Percentiles rank a stretch among this genome's conserved stretches.
Conservation (phyloP, 768 basidiomycete genomes). For the Sarcomyxa edulis region DNA sequence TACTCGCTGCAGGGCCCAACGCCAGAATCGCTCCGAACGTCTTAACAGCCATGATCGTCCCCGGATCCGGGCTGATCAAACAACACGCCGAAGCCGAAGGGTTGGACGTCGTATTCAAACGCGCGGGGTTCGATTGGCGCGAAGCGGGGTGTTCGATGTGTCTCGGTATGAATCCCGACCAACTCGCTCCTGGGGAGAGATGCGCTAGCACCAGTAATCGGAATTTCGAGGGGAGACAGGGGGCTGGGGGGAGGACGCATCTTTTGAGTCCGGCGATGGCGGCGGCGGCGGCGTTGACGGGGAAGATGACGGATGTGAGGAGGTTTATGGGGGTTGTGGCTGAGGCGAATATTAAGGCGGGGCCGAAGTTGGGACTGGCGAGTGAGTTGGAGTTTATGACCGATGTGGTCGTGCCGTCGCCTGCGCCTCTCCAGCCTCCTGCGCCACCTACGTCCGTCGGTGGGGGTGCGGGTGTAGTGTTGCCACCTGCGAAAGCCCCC, state of each 20-base stretch:
- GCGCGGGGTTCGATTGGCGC: conserved; percentile 92
- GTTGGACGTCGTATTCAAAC: conserved; percentile 79
- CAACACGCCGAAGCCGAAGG: conserved; percentile 90
- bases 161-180: conserved; percentile 93
- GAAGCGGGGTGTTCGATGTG: conserved; percentile 97
- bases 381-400: conserved; percentile 76
- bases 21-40: conserved; percentile 72
- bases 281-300: conserved; percentile 83
- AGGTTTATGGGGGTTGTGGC: conserved; percentile 53
- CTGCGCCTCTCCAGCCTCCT: conserved; percentile 34
- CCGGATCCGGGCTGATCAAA: conserved; percentile 87
- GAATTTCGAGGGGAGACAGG: conserved; percentile 89
- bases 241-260: conserved; percentile 86
- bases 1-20: conserved; percentile 67
- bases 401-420: conserved; percentile 55
- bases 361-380: conserved; percentile 60
- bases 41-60: conserved; percentile 88
- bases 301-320: conserved; percentile 80
- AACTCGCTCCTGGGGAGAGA: conserved; percentile 74
- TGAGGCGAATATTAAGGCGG: conserved; percentile 37
- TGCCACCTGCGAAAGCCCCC: conserved; percentile 37
- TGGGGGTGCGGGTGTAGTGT: too few relatives aligned
- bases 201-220: conserved; percentile 92
- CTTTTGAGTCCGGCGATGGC: conserved; percentile 91
- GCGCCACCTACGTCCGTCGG: too few relatives aligned